Evolutionary conservation across 306 rosid species (phyloP).

Genomic region (Cucumis sativus): Cucumber_9930_V3 NC_026660.2:1521501-1522000

Average conservation of each 20-base stretch:
- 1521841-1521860: conserved; percentile 62
- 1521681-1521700: conserved; percentile 18
- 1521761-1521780: conserved; percentile 20
- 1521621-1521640: conserved; percentile 73
- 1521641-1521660: conserved; percentile 73
- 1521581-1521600: conserved; percentile 95
- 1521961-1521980: background rate
- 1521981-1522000: background rate
- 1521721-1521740: conserved; percentile 45
- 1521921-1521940: conserved; percentile 55
- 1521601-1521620: conserved; percentile 81
- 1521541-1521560: conserved; percentile 83
- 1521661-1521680: conserved; percentile 53
- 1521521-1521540: conserved; percentile 75
- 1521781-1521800: conserved; percentile 25
- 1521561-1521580: conserved; percentile 92
- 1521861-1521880: conserved; percentile 63
- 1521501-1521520: conserved; percentile 38
- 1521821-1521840: conserved; percentile 74
- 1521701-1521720: conserved; percentile 22
- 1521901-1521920: conserved; percentile 73
- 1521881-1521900: conserved; percentile 72
- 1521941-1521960: conserved; percentile 23
- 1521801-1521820: conserved; percentile 48
- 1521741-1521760: conserved; percentile 25